These are phyloP conservation scores for Beauveria bassiana DNA, from an alignment of 2,329 filamentous ascomycete genomes.

Conservation along the genomic window DNA sequence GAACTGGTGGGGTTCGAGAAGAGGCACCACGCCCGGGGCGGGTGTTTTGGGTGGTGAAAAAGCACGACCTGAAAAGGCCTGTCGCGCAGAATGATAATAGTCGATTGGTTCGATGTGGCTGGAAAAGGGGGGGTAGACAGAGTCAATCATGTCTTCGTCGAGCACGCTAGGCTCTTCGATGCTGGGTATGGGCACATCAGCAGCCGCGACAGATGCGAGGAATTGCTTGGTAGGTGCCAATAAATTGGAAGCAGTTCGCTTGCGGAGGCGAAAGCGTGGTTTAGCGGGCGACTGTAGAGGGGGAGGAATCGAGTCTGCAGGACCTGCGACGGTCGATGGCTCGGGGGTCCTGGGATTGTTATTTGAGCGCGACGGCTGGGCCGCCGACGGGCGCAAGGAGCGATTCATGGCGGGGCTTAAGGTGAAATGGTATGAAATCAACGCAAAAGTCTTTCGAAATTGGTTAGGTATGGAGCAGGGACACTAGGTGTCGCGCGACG, in stretches of 20 bases:
- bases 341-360: conserved; percentile 37
- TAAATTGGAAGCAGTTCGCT: conserved; percentile 44
- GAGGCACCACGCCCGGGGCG: conserved; percentile 37
- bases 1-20: conserved; percentile 38
- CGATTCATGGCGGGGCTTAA: conserved; percentile 1
- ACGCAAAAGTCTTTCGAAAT: not conserved
- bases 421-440: conserved; percentile 7
- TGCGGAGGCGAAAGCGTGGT: conserved; percentile 47
- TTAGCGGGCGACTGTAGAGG: conserved; percentile 35
- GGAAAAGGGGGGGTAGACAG: conserved; percentile 17
- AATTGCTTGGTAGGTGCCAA: conserved; percentile 57
- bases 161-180: conserved; percentile 48
- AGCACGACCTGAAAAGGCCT: conserved; percentile 30
- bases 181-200: conserved; percentile 56
- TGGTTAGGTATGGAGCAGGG: not conserved
- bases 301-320: conserved; percentile 23
- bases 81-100: conserved; percentile 19
- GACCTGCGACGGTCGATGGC: conserved; percentile 28
- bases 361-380: conserved; percentile 37
- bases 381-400: conserved; percentile 37
- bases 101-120: conserved; percentile 24
- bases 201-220: conserved; percentile 58
- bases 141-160: conserved; percentile 37
- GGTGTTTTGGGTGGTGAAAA: conserved; percentile 55
- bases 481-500: conserved; percentile 1